Evolutionary conservation across 495 filamentous ascomycete genomes (phyloP), one percentile per base, ranked within the genome.

Genomic region (Hypoxylon perforatum): DNA sequence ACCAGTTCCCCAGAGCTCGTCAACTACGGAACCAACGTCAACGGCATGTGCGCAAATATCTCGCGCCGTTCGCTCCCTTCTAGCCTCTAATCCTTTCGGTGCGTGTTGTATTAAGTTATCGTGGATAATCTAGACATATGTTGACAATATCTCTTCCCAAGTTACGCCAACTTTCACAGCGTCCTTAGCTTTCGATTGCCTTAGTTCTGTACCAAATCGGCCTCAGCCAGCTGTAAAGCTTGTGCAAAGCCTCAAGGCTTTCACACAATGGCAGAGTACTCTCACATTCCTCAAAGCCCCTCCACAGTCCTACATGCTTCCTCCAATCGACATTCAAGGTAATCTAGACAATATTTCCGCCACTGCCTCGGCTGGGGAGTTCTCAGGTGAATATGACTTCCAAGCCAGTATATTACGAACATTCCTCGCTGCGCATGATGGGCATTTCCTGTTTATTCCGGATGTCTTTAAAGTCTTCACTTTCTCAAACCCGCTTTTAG

Each of bases 321-420:
- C 77, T 1, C 44, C 75, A 3, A 71, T 78, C 8, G 82, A 84
- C 49, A 70, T 84, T 46, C 38, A 76, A 10, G 77, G 63, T n/a
- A 72, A 70, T 1, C 65, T 82, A 4, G 75, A 80, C 53, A 58
- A 64, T 5, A 79, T 84, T 52, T 41, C 61, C 8, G 51, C 50
- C 5, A 75, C 54, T 6, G 69, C 63, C 12, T 45, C 50, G 11
- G 49, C 51, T n/a, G 76, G 73, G 8, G 63, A 52, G 11, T 86
- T 77, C 58, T 69, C 59, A 14, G 84, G 75, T 47, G 83, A 86
- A 61, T 85, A 79, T 55, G 80, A 86, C 4, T 84, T 86, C 63
- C 82, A 85, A 21, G 44, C 78, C 8, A 79, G 80, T 8, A 72
- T 86, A 14, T 62, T 67, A 21, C 53, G 72, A 7, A 70, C 82